Conservation (phyloP, 225 moss, liverwort and hornwort genomes). For the Physcomitrellopsis africana region DNA sequence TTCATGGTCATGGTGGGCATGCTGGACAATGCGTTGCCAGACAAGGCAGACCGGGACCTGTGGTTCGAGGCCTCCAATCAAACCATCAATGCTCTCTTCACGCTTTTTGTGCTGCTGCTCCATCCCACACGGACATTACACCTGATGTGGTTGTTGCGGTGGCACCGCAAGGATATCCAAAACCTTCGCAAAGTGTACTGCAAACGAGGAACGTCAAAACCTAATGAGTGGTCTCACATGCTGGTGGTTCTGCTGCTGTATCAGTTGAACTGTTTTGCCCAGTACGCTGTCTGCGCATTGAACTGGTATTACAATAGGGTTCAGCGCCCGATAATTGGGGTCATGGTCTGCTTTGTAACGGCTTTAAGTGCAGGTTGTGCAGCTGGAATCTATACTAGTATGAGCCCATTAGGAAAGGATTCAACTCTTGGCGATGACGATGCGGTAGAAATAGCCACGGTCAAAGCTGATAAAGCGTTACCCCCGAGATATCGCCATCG, state of each 20-base stretch:
- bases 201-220: constrained; percentile 70
- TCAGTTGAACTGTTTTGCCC: constrained; percentile 78
- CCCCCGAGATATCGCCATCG: constrained; percentile 33
- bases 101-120: constrained; percentile 66
- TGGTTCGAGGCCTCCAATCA: constrained; percentile 89
- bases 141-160: constrained; percentile 61
- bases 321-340: constrained; percentile 63
- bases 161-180: constrained; percentile 57
- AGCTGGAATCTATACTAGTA: constrained; percentile 65
- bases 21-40: constrained; percentile 57
- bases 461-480: neutral
- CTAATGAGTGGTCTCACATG: constrained; percentile 78
- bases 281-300: constrained; percentile 76
- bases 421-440: constrained; percentile 35
- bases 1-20: constrained; percentile 92
- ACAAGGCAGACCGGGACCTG: constrained; percentile 52
- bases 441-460: constrained; percentile 14
- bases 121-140: constrained; percentile 65
- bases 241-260: constrained; percentile 66
- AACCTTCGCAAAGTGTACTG: constrained; percentile 63
- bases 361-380: constrained; percentile 61
- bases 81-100: constrained; percentile 79
- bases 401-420: constrained; percentile 66
- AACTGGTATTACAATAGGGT: constrained; percentile 74
- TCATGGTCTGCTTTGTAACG: constrained; percentile 54